Percentiles rank a stretch among this genome's conserved stretches.
Conservation (phyloP, 352 stramenopile species). For the Pythium pyrilobum region DNA sequence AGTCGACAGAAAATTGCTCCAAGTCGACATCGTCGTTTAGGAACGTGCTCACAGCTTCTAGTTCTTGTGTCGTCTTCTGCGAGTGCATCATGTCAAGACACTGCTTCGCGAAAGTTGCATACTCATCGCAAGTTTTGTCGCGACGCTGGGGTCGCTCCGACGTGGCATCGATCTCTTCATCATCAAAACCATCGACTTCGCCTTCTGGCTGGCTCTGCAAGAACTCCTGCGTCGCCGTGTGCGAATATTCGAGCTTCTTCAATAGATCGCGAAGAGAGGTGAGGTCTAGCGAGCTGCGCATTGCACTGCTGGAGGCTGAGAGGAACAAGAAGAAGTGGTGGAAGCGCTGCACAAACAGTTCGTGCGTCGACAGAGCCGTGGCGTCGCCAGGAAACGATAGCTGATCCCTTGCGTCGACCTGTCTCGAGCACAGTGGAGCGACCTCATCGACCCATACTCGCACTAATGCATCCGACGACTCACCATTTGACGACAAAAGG, state of each 20-base stretch:
- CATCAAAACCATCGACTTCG: not conserved
- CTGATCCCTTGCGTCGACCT: not conserved
- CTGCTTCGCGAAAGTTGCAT: constrained; percentile 28
- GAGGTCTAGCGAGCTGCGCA: not conserved
- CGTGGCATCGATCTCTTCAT: not conserved
- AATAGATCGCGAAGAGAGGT: not conserved
- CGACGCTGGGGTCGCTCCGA: too few relatives aligned
- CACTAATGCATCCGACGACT: constrained; percentile 6
- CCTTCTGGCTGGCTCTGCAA: not conserved
- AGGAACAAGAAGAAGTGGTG: constrained; percentile 3
- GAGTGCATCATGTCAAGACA: constrained; percentile 45
- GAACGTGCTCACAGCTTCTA: constrained; percentile 58
- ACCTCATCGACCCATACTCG: constrained; percentile 41
- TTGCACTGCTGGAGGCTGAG: not conserved
- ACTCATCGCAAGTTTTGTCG: too few relatives aligned
- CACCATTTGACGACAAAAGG: constrained; percentile 16
- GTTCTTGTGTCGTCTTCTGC: constrained; percentile 50
- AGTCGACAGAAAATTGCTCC: constrained; percentile 42
- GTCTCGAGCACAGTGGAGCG: constrained; percentile 12
- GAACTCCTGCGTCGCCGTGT: not conserved
- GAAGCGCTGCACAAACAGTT: constrained; percentile 5
- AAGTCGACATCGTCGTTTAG: constrained; percentile 58
- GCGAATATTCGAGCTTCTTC: constrained; percentile 1
- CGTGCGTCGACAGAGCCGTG: not conserved
- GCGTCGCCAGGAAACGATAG: not conserved